Conservation (phyloP, 805 yeast genomes). For the Kluyveromyces lactis region DNA sequence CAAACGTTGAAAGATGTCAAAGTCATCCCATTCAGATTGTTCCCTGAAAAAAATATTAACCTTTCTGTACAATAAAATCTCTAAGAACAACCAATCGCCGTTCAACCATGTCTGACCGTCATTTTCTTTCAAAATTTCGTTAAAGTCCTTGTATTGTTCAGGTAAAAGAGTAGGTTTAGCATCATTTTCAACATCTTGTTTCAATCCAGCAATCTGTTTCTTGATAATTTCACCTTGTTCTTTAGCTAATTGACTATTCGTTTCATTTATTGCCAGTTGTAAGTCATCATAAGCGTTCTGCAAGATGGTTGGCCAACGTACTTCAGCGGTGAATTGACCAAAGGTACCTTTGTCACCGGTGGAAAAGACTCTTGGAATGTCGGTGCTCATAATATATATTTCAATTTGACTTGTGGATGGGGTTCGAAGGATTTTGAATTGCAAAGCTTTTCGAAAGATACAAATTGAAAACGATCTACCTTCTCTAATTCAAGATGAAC, state of each 20-base stretch:
- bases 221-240: slow-evolving; percentile 43
- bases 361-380: slow-evolving; percentile 36
- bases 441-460: no score
- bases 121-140: slow-evolving; percentile 36
- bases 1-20: slow-evolving; percentile 65
- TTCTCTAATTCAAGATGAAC: no score
- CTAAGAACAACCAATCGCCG: slow-evolving; percentile 88
- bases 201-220: slow-evolving; percentile 34
- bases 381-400: slow-evolving; percentile 5
- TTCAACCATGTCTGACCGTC: slow-evolving; percentile 55
- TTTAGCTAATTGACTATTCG: slow-evolving; percentile 19
- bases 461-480: no score
- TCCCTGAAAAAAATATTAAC: slow-evolving; percentile 40
- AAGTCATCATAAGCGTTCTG: slow-evolving; percentile 61
- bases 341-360: slow-evolving; percentile 71
- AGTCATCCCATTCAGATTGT: slow-evolving; percentile 34
- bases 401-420: no score
- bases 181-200: slow-evolving; percentile 38
- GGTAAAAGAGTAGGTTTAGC: slow-evolving; percentile 37
- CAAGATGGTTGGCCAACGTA: slow-evolving; percentile 84
- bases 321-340: slow-evolving; percentile 68
- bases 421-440: no score
- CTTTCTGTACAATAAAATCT: slow-evolving; percentile 73
- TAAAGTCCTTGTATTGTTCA: slow-evolving; percentile 43
- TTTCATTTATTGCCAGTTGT: slow-evolving; percentile 25